These are phyloP conservation scores for Grosmannia huntii DNA, from an alignment of 2,329 filamentous ascomycete species.

Conservation along the genomic window DNA sequence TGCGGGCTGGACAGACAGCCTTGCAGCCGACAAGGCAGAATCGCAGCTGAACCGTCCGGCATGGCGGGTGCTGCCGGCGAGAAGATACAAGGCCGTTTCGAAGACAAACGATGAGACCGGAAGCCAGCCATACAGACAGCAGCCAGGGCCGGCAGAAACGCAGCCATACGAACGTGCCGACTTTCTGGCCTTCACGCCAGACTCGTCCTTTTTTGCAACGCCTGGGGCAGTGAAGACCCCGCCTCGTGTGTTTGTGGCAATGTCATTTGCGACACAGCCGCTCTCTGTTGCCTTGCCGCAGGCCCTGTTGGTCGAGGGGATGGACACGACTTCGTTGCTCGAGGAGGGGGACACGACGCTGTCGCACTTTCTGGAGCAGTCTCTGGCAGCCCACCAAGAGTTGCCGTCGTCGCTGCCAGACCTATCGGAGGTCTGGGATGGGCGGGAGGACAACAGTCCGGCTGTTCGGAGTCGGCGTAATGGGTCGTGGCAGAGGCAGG, in stretches of 20 bases:
- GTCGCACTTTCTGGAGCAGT: conserved; percentile 65
- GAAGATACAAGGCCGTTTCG: not conserved
- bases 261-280: conserved; percentile 35
- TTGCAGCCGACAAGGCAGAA: not conserved
- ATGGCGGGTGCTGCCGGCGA: not conserved
- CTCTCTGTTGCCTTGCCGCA: conserved; percentile 23
- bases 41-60: not conserved
- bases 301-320: conserved; percentile 17
- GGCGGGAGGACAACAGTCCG: not conserved
- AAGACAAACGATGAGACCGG: not conserved
- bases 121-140: not conserved
- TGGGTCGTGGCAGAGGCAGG: not conserved
- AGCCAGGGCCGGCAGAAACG: not conserved
- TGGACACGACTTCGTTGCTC: conserved; percentile 1
- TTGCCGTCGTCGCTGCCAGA: conserved; percentile 48
- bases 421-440: conserved; percentile 11
- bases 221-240: not conserved
- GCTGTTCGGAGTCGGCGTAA: no score
- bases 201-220: not conserved
- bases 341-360: conserved; percentile 16
- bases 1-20: not conserved
- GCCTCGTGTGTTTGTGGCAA: not conserved
- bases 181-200: not conserved
- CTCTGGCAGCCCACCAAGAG: conserved; percentile 56
- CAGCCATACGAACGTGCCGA: not conserved